phyloP scores from a whole-genome alignment of 2,329 filamentous ascomycete genomes.

The Hypoxylon sp. region DNA sequence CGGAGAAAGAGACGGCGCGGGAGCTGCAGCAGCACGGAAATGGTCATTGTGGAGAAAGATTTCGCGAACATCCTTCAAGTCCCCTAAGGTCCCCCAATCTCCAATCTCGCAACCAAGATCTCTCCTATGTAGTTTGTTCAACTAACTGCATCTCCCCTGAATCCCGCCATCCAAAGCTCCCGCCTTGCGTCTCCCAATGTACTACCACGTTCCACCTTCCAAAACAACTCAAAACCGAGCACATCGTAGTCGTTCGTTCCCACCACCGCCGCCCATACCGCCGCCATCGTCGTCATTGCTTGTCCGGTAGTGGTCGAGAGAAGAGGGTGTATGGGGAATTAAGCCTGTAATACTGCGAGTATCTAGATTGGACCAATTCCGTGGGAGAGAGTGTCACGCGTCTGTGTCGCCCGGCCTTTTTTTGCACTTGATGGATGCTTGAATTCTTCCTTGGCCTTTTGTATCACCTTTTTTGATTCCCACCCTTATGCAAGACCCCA shows the following conservation, averaged over 20 bases:
- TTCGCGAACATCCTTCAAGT: conserved; percentile 44
- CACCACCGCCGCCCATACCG: conserved; percentile 23
- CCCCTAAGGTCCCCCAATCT: conserved; percentile 34
- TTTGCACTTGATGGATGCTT: conserved; percentile 37
- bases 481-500: conserved; percentile 49
- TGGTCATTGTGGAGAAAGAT: conserved; percentile 44
- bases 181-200: conserved; percentile 45
- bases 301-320: conserved; percentile 27
- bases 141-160: conserved; percentile 34
- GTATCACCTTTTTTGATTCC: conserved; percentile 37
- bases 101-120: conserved; percentile 30
- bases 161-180: conserved; percentile 32
- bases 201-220: conserved; percentile 46
- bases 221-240: conserved; percentile 37
- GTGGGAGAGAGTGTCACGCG: conserved; percentile 29
- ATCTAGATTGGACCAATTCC: conserved; percentile 20
- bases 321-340: conserved; percentile 38
- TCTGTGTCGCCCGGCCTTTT: conserved; percentile 36
- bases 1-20: conserved; percentile 48
- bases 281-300: conserved; percentile 24
- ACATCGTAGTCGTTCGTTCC: conserved; percentile 37
- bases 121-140: conserved; percentile 40
- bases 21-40: conserved; percentile 41
- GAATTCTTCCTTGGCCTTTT: conserved; percentile 36
- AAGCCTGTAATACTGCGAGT: conserved; percentile 27